Evolutionary conservation across 225 moss, liverwort and hornwort species (phyloP).

Genomic region (Pleurozium schreberi): DNA sequence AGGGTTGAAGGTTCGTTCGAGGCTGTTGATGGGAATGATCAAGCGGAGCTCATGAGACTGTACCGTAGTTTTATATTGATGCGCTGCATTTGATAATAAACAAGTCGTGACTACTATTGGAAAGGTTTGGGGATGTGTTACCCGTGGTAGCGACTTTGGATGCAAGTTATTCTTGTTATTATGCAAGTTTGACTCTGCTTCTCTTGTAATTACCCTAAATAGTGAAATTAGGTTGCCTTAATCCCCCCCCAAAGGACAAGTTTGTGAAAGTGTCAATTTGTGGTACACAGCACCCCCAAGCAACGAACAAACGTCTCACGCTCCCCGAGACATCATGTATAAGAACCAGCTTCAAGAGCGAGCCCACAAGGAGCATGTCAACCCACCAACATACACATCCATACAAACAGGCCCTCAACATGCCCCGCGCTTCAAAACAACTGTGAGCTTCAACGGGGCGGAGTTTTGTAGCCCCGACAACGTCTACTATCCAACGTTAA

Average conservation of each 20-base stretch:
- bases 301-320: too few relatives aligned
- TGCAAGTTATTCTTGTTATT: not conserved
- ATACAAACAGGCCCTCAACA: conserved; percentile 60
- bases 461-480: conserved; percentile 56
- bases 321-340: conserved; percentile 31
- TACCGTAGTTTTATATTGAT: not conserved
- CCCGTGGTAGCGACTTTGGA: too few relatives aligned
- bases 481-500: conserved; percentile 48
- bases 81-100: conserved; percentile 7
- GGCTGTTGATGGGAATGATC: not conserved
- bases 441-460: conserved; percentile 71
- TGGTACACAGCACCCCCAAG: not conserved
- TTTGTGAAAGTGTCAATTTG: not conserved
- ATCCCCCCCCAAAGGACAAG: too few relatives aligned
- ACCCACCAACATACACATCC: conserved; percentile 67
- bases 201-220: too few relatives aligned
- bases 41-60: conserved; percentile 5
- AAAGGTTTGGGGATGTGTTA: not conserved
- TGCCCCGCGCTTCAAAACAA: conserved; percentile 75
- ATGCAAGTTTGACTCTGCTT: not conserved
- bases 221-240: too few relatives aligned
- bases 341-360: conserved; percentile 97
- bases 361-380: conserved; percentile 83
- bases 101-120: not conserved
- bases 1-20: not conserved